Conservation (phyloP, 768 basidiomycete genomes). For the Leccinum incarnatum region DNA sequence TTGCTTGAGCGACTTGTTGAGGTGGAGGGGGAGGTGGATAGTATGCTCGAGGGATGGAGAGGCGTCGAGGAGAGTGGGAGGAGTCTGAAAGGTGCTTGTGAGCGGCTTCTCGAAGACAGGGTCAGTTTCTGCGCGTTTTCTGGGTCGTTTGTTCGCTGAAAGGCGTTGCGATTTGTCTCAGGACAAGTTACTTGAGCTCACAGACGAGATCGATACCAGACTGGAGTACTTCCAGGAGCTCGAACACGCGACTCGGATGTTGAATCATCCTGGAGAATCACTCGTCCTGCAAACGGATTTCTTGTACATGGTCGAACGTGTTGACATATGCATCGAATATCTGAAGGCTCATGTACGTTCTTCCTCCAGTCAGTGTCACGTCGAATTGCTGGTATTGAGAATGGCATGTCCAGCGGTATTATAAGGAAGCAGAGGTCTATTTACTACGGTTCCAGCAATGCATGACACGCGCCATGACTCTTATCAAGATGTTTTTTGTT, state of each 20-base stretch:
- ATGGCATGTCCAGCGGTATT: conserved; percentile 63
- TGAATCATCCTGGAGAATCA: conserved; percentile 91
- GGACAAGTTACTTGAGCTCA: conserved; percentile 75
- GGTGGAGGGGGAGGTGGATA: conserved; percentile 69
- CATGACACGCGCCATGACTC: conserved; percentile 95
- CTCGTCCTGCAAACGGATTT: conserved; percentile 91
- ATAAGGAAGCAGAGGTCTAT: conserved; percentile 89
- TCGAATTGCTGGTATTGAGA: conserved; percentile 1
- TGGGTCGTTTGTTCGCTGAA: not conserved
- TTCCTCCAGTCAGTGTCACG: not conserved
- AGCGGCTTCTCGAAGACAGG: conserved; percentile 84
- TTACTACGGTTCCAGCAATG: conserved; percentile 98
- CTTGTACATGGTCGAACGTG: conserved; percentile 92
- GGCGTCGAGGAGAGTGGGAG: conserved; percentile 92
- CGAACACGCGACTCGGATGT: conserved; percentile 87
- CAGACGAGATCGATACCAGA: conserved; percentile 77
- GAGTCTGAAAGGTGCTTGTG: conserved; percentile 88
- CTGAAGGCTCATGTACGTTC: conserved; percentile 76
- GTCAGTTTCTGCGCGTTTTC: conserved; percentile 42
- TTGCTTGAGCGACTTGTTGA: conserved; percentile 71
- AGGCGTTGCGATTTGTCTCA: conserved; percentile 26
- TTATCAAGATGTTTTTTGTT: conserved; percentile 97
- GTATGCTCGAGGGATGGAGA: conserved; percentile 82
- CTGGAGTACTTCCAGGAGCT: conserved; percentile 95
- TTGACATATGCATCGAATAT: conserved; percentile 93